Conservation (phyloP, 2,329 filamentous ascomycete genomes). For the Claviceps maximensis region DNA sequence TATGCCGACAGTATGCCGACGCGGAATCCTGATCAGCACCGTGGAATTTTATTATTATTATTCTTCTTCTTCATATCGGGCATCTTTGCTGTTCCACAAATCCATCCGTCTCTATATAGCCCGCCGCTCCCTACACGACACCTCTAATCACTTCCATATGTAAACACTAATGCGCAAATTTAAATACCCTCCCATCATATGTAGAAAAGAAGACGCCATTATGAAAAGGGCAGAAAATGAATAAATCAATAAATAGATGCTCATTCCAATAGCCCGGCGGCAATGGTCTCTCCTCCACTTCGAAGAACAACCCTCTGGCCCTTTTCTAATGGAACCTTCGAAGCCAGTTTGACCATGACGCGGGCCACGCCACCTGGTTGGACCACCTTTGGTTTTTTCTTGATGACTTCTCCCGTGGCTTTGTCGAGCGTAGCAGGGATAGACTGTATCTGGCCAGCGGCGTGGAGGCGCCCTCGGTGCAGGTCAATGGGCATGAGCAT, state of each 20-base stretch:
- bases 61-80: neutral
- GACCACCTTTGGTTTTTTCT: conserved; percentile 76
- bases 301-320: conserved; percentile 72
- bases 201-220: neutral
- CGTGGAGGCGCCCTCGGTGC: conserved; percentile 72
- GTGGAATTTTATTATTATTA: neutral
- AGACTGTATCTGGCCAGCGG: conserved; percentile 58
- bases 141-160: too few relatives aligned
- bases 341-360: conserved; percentile 60
- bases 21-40: neutral
- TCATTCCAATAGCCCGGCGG: conserved; percentile 72
- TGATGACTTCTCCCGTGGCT: conserved; percentile 56
- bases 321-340: conserved; percentile 64
- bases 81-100: neutral
- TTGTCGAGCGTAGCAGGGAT: conserved; percentile 70
- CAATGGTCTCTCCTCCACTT: conserved; percentile 70
- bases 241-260: neutral
- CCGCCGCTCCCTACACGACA: too few relatives aligned
- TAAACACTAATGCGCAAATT: neutral
- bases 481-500: conserved; percentile 84
- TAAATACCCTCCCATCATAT: neutral
- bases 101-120: neutral
- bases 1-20: neutral
- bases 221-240: neutral
- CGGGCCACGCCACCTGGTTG: conserved; percentile 67